Percentiles rank a stretch among this genome's conserved stretches.
Evolutionary conservation across 805 yeast genomes (phyloP).

Genomic region (Sungouiella thailandica): DNA sequence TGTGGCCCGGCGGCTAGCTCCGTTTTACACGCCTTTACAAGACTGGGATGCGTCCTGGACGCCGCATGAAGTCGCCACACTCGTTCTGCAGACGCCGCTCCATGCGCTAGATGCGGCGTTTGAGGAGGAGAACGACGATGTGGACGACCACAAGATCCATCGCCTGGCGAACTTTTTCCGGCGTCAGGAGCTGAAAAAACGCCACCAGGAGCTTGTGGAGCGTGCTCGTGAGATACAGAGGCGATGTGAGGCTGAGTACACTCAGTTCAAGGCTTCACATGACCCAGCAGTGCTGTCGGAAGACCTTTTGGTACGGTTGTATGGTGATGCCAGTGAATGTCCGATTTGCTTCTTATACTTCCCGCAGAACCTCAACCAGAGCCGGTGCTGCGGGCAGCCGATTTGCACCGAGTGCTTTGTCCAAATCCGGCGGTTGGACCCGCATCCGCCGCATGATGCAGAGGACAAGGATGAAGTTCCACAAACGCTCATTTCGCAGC

Average conservation of each 20-base stretch:
- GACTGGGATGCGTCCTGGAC: constrained; percentile 72
- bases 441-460: constrained; percentile 87
- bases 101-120: constrained; percentile 53
- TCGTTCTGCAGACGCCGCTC: constrained; percentile 46
- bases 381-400: constrained; percentile 89
- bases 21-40: constrained; percentile 85
- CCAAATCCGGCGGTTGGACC: constrained; percentile 85
- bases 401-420: constrained; percentile 97
- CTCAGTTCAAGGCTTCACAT: constrained; percentile 17
- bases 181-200: constrained; percentile 46
- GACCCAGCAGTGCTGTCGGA: constrained; percentile 28
- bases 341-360: constrained; percentile 90
- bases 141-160: constrained; percentile 55
- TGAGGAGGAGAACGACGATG: constrained; percentile 55
- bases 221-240: constrained; percentile 26
- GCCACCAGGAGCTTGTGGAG: constrained; percentile 35
- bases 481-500: constrained; percentile 72
- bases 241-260: constrained; percentile 32
- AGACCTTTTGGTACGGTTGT: constrained; percentile 52
- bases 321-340: constrained; percentile 72
- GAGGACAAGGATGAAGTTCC: constrained; percentile 38
- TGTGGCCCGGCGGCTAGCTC: constrained; percentile 69
- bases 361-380: constrained; percentile 70
- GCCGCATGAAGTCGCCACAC: constrained; percentile 54
- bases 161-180: constrained; percentile 42